Evolutionary conservation across 2,329 filamentous ascomycete genomes (phyloP).

Genomic region (Exophiala sp.): DNA sequence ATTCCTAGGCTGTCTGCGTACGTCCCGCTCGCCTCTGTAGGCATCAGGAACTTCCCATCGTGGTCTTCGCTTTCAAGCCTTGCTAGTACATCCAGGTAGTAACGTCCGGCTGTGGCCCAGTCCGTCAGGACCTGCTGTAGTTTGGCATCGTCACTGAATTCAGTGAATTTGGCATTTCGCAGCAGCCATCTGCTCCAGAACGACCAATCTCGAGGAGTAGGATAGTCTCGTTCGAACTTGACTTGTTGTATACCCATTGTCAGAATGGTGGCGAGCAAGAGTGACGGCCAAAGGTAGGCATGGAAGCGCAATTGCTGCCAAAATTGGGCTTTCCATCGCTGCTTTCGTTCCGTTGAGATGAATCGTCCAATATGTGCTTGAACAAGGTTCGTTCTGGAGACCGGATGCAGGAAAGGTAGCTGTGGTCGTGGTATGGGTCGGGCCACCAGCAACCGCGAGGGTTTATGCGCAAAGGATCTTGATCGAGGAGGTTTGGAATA

Average conservation of each 20-base stretch:
- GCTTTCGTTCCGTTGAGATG: slow-evolving; percentile 69
- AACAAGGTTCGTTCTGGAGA: slow-evolving; percentile 50
- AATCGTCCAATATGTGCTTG: slow-evolving; percentile 61
- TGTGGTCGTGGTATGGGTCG: slow-evolving; percentile 56
- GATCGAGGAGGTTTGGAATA: slow-evolving; percentile 25
- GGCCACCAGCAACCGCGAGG: slow-evolving; percentile 50
- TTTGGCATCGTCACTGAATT: slow-evolving; percentile 50
- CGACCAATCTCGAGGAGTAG: slow-evolving; percentile 79
- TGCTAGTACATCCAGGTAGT: slow-evolving; percentile 58
- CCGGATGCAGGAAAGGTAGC: slow-evolving; percentile 61
- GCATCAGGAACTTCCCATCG: slow-evolving; percentile 64
- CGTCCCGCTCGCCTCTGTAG: slow-evolving; percentile 54
- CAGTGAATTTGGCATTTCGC: slow-evolving; percentile 60
- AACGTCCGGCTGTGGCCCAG: slow-evolving; percentile 65
- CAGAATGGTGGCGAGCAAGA: slow-evolving; percentile 58
- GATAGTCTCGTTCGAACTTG: slow-evolving; percentile 68
- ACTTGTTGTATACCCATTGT: slow-evolving; percentile 69
- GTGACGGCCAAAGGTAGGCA: slow-evolving; percentile 66
- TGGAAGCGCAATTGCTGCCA: slow-evolving; percentile 68
- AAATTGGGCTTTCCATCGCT: slow-evolving; percentile 58
- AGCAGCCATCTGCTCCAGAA: slow-evolving; percentile 66
- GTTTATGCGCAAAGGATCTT: slow-evolving; percentile 58
- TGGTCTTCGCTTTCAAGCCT: slow-evolving; percentile 65
- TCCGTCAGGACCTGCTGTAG: slow-evolving; percentile 55
- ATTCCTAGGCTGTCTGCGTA: slow-evolving; percentile 49